Base-by-base conservation (phyloP, 2,329 filamentous ascomycete species). In the Verticillium klebahnii region DNA sequence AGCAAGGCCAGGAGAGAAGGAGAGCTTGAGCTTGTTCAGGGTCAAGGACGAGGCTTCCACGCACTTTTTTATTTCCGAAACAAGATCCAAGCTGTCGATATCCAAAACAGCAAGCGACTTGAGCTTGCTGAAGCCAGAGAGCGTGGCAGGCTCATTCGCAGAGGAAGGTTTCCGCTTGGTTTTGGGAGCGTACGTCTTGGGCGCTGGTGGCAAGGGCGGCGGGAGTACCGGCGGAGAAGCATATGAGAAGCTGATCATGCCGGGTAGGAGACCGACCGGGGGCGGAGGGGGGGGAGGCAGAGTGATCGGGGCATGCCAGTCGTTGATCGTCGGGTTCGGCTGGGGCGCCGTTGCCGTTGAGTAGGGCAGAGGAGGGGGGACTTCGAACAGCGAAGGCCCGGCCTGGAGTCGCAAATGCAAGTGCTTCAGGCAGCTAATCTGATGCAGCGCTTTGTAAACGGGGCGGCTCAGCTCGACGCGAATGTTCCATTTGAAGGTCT, bases 401-500 rank as follows among this genome's bases (percentile, higher is more conserved):
- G 77, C 75, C 63, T 88, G 86, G 72, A 89, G 78, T 61, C 86
- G 82, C 54, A 89, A 68, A 65, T 86, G 83, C 14, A 89, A 67
- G 63, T 82, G 74, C 61, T 79, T 78, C 32, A 89, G 75, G 7
- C 80, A 77, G 19, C 74, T 63, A 61, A 87, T 83, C 37, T 77
- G 72, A 68, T 87, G 85, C 12, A 89, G 75, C 37, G 80, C 78
- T 61, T 78, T 78, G 72, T 85, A 88, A 5, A 89, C 80, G 1
- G 79, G 80, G 6, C 83, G 77, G 69, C 82, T 86, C 11, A 89
- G 77, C 70, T 89, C 86, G 60, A 89, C 82, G 7, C 85, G 80
- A 60, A 88, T 83, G 69, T 89, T 86, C 86, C 86, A 89, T 65
- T 82, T 77, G 67, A 89, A 87, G 3, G 76, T 76, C 69, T 89